Evolutionary conservation across 1,139 yeast species (phyloP), one percentile per base, ranked within the genome.

Genomic region (Kodamaea ohmeri): DNA sequence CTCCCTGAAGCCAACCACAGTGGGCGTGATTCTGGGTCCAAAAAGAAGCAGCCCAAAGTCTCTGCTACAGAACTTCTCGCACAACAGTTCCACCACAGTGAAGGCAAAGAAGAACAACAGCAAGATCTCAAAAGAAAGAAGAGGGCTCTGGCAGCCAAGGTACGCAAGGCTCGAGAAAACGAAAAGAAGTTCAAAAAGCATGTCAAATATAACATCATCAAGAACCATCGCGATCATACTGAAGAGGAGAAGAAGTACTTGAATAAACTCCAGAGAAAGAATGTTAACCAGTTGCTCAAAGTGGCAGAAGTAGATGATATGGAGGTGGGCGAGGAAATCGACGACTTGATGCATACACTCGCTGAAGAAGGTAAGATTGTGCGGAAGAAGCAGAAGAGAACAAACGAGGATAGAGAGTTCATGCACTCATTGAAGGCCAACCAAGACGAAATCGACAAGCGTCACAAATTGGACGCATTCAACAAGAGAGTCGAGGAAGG

Each of bases 181-280:
- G 65, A 72, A 13, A 61, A 63, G 28, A 63, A 66, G 44, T 63
- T 80, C 36, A 65, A 65, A 35, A 73, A 70, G 46, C 52, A 67
- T 38, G 81, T 83, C 13, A 76, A 75, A 47, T 63, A 79, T 43
- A 66, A 72, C 37, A 61, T 78, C 35, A 64, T 79, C 41, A 66
- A 72, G 44, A 55, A 58, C 29, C 81, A 71, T 45, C 60, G 66
- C 25, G 43, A 47, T 22, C 46, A 45, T 40, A 60, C 74, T 1
- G 58, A 56, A 9, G 73, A 67, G 37, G 84, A 79, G 52, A 49
- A 59, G 41, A 67, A 65, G 43, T 75, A 75, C 49, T 56, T 81
- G 44, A 64, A 71, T 38, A 70, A 67, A 46, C 60, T 80, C 15
- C 64, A 78, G 1, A 69, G 64, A 38, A 69, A 63, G 47, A 82